Evolutionary conservation across 352 stramenopile genomes (phyloP).

Genomic region (Phytophthora aleatoria): DNA sequence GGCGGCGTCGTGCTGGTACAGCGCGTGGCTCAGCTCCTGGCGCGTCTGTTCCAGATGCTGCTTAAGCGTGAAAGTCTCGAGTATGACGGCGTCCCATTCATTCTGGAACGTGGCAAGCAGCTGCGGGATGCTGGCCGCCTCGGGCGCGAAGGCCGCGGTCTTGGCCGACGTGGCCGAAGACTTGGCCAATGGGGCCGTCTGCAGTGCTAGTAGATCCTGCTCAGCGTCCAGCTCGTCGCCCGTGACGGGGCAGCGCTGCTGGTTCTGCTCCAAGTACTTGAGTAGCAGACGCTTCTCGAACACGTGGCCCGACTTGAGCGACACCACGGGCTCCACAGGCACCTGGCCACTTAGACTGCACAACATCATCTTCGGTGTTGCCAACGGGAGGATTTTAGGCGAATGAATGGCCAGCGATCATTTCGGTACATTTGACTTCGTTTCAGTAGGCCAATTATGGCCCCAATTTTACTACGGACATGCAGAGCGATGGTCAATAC

Average conservation of each 20-base stretch:
- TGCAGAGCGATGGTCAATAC: no score
- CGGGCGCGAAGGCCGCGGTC: conserved; percentile 34
- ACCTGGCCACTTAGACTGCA: conserved; percentile 86
- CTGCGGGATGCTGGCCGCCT: conserved; percentile 65
- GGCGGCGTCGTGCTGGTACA: conserved; percentile 97
- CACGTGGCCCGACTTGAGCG: conserved; percentile 82
- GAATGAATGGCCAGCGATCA: conserved; percentile 14
- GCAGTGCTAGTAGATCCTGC: conserved; percentile 71
- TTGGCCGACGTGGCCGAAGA: conserved; percentile 5
- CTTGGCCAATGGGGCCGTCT: conserved; percentile 33
- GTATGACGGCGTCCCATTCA: conserved; percentile 94
- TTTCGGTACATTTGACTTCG: conserved; percentile 2
- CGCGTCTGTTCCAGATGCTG: conserved; percentile 95
- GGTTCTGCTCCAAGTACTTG: conserved; percentile 77
- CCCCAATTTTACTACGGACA: no score
- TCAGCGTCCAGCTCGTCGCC: conserved; percentile 59
- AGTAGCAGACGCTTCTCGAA: conserved; percentile 90
- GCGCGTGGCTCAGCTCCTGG: conserved; percentile 92
- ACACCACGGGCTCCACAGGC: conserved; percentile 82
- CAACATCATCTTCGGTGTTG: conserved; percentile 50
- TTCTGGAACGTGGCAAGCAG: conserved; percentile 85
- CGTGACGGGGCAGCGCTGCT: conserved; percentile 77
- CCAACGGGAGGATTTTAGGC: conserved; percentile 7
- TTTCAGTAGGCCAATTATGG: not conserved
- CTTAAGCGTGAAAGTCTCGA: conserved; percentile 95